Conservation (phyloP, 129 eudicot genomes). For the Rutidosis leptorrhynchoides region DNA sequence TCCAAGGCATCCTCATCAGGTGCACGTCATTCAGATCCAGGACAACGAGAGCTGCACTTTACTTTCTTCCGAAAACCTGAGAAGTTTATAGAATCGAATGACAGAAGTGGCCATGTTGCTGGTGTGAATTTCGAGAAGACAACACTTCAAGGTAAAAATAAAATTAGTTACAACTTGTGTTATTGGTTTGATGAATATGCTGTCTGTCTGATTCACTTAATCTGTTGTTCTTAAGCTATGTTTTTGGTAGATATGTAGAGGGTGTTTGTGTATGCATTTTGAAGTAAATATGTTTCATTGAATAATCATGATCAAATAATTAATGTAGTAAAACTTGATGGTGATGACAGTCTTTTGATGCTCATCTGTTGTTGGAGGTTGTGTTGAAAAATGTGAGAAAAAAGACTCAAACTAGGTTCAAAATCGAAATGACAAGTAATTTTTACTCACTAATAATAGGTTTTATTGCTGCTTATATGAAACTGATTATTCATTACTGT, state of each 20-base stretch:
- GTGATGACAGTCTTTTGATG: background rate
- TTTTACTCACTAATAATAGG: background rate
- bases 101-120: conserved; percentile 56
- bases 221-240: background rate
- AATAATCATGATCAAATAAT: background rate
- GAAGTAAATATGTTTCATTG: background rate
- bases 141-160: conserved; percentile 54
- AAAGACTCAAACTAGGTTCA: background rate
- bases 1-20: conserved; percentile 70
- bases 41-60: conserved; percentile 88
- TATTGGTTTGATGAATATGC: conserved; percentile 9
- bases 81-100: conserved; percentile 60
- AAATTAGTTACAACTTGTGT: conserved; percentile 1
- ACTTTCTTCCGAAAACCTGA: conserved; percentile 75
- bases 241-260: background rate
- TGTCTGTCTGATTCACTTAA: background rate
- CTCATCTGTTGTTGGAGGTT: background rate
- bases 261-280: background rate
- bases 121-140: conserved; percentile 83
- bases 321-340: background rate
- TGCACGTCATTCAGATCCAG: conserved; percentile 33
- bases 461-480: background rate
- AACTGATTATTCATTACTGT: background rate
- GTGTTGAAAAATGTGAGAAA: background rate
- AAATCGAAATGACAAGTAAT: background rate